These are phyloP conservation scores for Canariomyces notabilis DNA, from an alignment of 2,329 filamentous ascomycete species.

Conservation along the genomic window DNA sequence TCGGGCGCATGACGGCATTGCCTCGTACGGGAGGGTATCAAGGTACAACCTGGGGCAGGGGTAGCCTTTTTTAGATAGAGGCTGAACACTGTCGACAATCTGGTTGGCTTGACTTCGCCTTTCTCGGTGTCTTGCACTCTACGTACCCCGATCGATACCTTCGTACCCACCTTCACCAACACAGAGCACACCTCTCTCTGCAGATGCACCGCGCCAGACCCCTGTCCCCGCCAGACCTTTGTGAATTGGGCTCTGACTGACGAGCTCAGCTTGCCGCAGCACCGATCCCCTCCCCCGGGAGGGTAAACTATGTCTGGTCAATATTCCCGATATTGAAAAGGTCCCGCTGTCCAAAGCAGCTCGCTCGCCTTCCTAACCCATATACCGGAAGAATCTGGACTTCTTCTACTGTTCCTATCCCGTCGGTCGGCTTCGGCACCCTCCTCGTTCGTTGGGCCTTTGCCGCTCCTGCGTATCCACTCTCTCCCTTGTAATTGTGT, in stretches of 20 bases:
- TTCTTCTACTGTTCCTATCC: conserved; percentile 10
- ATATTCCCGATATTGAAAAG: conserved; percentile 26
- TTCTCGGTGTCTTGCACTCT: conserved; percentile 22
- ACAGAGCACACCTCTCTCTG: conserved; percentile 5
- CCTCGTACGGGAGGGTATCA: conserved; percentile 2
- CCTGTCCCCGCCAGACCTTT: conserved; percentile 14
- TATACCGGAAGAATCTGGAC: conserved; percentile 14
- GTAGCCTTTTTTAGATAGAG: conserved; percentile 21
- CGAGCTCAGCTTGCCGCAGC: conserved; percentile 20
- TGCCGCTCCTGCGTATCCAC: neutral
- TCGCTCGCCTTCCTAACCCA: conserved; percentile 12
- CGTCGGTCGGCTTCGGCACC: neutral
- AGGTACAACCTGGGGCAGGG: conserved; percentile 10
- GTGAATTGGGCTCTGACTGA: conserved; percentile 11
- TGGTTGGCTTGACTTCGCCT: conserved; percentile 21
- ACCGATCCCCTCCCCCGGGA: conserved; percentile 10
- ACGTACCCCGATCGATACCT: conserved; percentile 16
- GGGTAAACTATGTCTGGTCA: conserved; percentile 11
- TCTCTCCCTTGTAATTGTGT: neutral
- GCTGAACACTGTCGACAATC: conserved; percentile 26
- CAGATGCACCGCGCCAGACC: conserved; percentile 11
- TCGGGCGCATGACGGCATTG: conserved; percentile 8
- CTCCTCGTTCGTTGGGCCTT: neutral
- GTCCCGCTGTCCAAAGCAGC: conserved; percentile 5
- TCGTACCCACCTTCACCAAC: conserved; percentile 9